A percentile compares a stretch with the other conserved stretches of the same genome.
Conservation (phyloP, 768 basidiomycete genomes). For the Leccinellum albellum region DNA sequence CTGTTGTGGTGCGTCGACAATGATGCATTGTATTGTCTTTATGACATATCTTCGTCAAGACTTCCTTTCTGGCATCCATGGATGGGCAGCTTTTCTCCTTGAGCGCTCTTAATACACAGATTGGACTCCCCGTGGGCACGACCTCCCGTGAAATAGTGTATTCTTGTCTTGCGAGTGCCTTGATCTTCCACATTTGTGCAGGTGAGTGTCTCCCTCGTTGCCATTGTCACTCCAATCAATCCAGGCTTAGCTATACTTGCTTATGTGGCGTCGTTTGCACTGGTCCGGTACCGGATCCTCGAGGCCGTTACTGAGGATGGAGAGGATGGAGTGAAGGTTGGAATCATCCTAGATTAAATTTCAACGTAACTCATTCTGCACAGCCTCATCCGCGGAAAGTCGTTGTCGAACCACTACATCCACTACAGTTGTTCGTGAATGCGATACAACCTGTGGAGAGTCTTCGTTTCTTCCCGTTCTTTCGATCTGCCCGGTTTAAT, state of each 20-base stretch:
- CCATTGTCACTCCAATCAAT: not conserved
- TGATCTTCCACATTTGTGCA: slow-evolving; percentile 31
- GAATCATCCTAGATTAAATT: not conserved
- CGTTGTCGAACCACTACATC: slow-evolving; percentile 14
- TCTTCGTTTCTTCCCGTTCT: not conserved
- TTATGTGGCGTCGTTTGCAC: slow-evolving; percentile 26
- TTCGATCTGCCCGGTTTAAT: not conserved
- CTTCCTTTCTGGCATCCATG: slow-evolving; percentile 27
- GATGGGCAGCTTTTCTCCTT: slow-evolving; percentile 28
- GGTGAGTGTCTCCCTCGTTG: slow-evolving; percentile 13
- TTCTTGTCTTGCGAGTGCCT: slow-evolving; percentile 27
- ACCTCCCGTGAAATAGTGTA: slow-evolving; percentile 25
- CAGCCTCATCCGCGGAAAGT: slow-evolving; percentile 11
- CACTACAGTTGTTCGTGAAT: not conserved
- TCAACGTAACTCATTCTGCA: slow-evolving; percentile 1
- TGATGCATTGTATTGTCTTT: not conserved
- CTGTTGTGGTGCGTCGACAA: slow-evolving; percentile 23
- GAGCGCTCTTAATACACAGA: slow-evolving; percentile 21
- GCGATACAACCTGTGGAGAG: not conserved
- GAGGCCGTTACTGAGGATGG: slow-evolving; percentile 16
- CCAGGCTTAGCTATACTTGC: slow-evolving; percentile 23
- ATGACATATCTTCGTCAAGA: slow-evolving; percentile 15
- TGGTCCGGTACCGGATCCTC: slow-evolving; percentile 27
- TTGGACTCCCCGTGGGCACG: slow-evolving; percentile 3
- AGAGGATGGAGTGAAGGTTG: slow-evolving; percentile 16